Percentiles rank a stretch among this genome's conserved stretches.
These are phyloP conservation scores for Solanum chacoense DNA, from an alignment of 305 asterid genomes.

Conservation along the genomic window DNA sequence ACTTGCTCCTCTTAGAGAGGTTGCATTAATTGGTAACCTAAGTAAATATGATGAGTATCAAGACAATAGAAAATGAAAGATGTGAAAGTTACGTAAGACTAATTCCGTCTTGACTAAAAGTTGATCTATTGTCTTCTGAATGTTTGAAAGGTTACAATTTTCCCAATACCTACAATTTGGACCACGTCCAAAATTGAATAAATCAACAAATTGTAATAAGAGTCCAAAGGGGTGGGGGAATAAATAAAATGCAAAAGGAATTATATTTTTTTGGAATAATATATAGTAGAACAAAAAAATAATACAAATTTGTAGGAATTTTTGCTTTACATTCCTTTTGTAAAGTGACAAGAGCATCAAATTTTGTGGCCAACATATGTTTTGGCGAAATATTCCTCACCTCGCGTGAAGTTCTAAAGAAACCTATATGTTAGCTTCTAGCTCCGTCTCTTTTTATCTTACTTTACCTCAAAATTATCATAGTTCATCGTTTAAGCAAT, in stretches of 20 bases:
- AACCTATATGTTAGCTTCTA: not conserved
- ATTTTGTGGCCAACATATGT: conserved; percentile 1
- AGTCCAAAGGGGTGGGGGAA: not conserved
- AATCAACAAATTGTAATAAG: not conserved
- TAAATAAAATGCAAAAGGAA: not conserved
- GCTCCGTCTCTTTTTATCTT: not conserved
- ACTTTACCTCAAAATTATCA: not conserved
- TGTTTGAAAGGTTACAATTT: not conserved
- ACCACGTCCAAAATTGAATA: not conserved
- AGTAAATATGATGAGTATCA: not conserved
- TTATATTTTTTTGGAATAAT: not conserved
- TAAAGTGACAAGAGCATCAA: conserved; percentile 5
- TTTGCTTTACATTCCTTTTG: conserved; percentile 11
- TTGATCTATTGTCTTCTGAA: not conserved
- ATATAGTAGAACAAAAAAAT: not conserved
- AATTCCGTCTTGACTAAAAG: not conserved
- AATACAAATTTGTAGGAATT: not conserved
- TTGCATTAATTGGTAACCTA: not conserved
- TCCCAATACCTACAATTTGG: not conserved
- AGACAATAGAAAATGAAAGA: not conserved
- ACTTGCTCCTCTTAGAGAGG: not conserved
- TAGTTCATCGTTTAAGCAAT: not conserved
- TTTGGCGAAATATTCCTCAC: conserved; percentile 61
- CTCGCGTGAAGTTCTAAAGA: conserved; percentile 46
- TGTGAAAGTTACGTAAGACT: not conserved